These are phyloP conservation scores for Gymnopilus dilepis DNA, from an alignment of 768 basidiomycete species.

Conservation along the genomic window DNA sequence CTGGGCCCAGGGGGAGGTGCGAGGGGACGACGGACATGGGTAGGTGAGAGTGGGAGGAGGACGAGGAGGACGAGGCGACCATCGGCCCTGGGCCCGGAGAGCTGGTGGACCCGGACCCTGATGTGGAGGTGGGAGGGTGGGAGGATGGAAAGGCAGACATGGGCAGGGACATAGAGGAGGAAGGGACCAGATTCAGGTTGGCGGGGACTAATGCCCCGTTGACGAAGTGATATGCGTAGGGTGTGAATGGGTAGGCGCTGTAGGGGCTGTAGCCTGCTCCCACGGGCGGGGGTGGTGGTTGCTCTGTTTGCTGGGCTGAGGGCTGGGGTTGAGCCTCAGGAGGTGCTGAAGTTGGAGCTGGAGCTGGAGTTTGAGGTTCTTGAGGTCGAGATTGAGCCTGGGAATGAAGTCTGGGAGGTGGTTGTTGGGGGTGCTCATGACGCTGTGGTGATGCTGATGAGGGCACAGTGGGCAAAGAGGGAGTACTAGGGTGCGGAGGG, in stretches of 20 bases:
- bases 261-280: constrained; percentile 31
- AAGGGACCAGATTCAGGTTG: constrained; percentile 9
- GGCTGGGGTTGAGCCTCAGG: constrained; percentile 22
- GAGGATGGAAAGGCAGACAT: neutral
- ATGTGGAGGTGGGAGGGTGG: no score
- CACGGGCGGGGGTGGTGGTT: constrained; percentile 12
- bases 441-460: constrained; percentile 14
- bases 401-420: neutral
- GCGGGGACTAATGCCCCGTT: constrained; percentile 30
- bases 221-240: constrained; percentile 32
- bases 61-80: neutral
- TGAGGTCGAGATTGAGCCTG: constrained; percentile 19
- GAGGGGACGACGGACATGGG: neutral
- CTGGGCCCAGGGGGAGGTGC: neutral
- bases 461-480: neutral
- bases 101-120: no score
- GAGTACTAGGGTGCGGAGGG: constrained; percentile 9
- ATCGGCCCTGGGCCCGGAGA: no score
- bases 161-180: neutral
- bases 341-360: no score
- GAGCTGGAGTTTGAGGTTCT: no score
- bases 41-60: neutral
- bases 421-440: constrained; percentile 9
- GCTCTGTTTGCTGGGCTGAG: constrained; percentile 3
- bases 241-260: constrained; percentile 31